These are phyloP conservation scores for Musa beccarii DNA, from an alignment of 176 grass and related monocot species.

Conservation along the genomic window DNA sequence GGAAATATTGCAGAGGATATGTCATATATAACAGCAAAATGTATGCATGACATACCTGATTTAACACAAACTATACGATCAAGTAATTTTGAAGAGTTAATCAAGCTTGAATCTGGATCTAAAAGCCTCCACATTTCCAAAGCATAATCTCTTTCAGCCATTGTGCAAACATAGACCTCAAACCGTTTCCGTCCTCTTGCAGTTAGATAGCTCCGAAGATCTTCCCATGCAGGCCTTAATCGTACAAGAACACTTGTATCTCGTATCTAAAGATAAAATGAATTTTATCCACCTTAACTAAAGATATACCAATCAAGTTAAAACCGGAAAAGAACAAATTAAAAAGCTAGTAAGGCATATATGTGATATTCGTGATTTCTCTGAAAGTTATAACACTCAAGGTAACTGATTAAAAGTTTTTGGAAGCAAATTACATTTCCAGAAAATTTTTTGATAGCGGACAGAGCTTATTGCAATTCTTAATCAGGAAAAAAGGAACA, in stretches of 20 bases:
- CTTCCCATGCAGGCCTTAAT: conserved; percentile 91
- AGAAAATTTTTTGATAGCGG: background rate
- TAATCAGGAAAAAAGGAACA: background rate
- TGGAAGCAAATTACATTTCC: background rate
- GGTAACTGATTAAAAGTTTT: background rate
- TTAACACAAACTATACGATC: conserved; percentile 95
- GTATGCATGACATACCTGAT: conserved; percentile 47
- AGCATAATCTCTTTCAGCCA: conserved; percentile 99
- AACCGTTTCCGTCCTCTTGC: conserved; percentile 92
- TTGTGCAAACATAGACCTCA: conserved; percentile 98
- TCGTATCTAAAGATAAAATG: conserved; percentile 55
- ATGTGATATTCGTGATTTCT: background rate
- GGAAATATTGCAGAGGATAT: too few relatives aligned
- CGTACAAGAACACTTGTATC: conserved; percentile 98
- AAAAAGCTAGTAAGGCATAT: background rate
- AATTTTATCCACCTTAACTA: background rate
- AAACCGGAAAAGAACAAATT: background rate
- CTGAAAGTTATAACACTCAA: background rate
- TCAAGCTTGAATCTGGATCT: conserved; percentile 88
- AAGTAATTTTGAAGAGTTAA: conserved; percentile 65
- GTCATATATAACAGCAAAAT: background rate
- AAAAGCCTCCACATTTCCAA: conserved; percentile 99
- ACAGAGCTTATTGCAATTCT: background rate
- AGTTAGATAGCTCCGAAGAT: conserved; percentile 87
- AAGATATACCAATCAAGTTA: background rate